phyloP scores from a whole-genome alignment of 345 rosid genomes.

The Syzygium aromaticum region DNA sequence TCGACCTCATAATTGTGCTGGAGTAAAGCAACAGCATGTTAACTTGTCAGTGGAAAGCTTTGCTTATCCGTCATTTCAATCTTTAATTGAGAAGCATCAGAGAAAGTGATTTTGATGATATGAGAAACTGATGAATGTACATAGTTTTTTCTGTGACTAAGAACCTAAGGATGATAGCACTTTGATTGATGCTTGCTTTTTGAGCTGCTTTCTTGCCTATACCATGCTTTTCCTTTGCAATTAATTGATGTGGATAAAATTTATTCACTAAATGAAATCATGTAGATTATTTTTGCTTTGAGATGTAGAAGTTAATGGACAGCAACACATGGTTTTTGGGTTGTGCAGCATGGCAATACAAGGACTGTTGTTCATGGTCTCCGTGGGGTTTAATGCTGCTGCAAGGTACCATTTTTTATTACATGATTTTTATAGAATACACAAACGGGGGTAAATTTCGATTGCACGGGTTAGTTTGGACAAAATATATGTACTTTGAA shows the following conservation, averaged over 20 bases:
- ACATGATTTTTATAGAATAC: background rate
- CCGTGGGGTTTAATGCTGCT: conserved; percentile 88
- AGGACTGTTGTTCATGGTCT: conserved; percentile 62
- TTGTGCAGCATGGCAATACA: conserved; percentile 40
- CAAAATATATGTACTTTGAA: background rate
- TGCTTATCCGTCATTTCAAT: background rate
- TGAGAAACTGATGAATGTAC: background rate
- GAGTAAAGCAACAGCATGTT: background rate
- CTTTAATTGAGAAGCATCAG: background rate
- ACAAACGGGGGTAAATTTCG: background rate
- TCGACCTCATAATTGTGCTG: background rate
- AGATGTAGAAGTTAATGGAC: background rate
- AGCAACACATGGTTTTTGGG: background rate
- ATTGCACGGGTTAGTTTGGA: background rate
- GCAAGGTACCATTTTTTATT: conserved; percentile 36
- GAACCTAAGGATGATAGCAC: background rate
- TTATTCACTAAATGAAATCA: background rate
- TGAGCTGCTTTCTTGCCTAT: background rate
- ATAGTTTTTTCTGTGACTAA: background rate
- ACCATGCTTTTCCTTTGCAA: background rate
- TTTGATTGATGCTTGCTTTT: background rate
- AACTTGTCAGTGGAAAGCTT: background rate
- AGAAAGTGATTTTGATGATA: background rate
- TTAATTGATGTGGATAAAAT: background rate
- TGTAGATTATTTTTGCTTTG: background rate